Percentiles rank a stretch among this genome's conserved stretches.
Conservation (phyloP, 2,329 filamentous ascomycete species). For the Pseudogymnoascus sp. region DNA sequence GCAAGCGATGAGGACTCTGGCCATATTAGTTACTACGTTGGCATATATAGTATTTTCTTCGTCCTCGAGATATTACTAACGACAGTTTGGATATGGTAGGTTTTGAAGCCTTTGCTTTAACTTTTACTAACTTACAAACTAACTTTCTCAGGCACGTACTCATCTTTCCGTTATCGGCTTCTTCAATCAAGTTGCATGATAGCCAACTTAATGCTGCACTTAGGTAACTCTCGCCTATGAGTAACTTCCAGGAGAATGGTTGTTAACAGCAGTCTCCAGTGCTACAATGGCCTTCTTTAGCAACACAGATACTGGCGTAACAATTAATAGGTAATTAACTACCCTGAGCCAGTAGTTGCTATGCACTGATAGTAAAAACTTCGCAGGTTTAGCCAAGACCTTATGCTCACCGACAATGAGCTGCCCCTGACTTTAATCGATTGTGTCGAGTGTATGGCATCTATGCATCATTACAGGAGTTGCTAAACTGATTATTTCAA, state of each 20-base stretch:
- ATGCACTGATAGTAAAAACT: not conserved
- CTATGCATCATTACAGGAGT: not conserved
- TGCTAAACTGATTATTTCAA: not conserved
- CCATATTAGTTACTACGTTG: slow-evolving; percentile 1
- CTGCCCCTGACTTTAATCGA: slow-evolving; percentile 20
- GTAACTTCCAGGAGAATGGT: not conserved
- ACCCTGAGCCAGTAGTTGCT: no score
- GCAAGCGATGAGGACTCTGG: not conserved
- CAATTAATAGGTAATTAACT: slow-evolving; percentile 15
- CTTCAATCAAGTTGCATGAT: slow-evolving; percentile 3
- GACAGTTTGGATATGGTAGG: not conserved
- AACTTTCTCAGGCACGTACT: slow-evolving; percentile 4
- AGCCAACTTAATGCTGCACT: slow-evolving; percentile 1
- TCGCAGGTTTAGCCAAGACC: slow-evolving; percentile 21
- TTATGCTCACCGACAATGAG: slow-evolving; percentile 26
- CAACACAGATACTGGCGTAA: slow-evolving; percentile 19
- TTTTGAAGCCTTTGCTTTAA: not conserved
- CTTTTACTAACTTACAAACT: not conserved
- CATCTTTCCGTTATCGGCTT: not conserved
- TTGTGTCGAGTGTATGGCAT: slow-evolving; percentile 8
- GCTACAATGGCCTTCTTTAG: slow-evolving; percentile 15
- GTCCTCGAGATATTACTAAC: not conserved
- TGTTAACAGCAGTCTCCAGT: not conserved
- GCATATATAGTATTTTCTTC: slow-evolving; percentile 9
- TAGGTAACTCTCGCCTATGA: not conserved